phyloP scores from a whole-genome alignment of 2,329 filamentous ascomycete genomes.

The Acrocalymma vagum region DNA sequence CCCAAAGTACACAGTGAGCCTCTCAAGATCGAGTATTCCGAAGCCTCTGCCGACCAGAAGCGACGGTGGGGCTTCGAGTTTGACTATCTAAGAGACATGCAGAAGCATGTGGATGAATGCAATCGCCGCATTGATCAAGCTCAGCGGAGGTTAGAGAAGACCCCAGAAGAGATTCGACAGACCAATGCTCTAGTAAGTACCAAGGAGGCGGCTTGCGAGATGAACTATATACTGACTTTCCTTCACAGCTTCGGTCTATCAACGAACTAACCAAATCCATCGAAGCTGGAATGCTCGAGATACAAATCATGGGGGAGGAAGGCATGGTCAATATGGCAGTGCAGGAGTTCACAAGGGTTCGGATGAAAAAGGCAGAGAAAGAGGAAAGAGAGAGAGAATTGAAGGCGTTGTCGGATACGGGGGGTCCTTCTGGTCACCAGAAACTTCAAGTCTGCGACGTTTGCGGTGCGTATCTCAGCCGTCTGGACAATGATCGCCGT shows the following conservation, averaged over 20 bases:
- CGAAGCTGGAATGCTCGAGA: slow-evolving; percentile 82
- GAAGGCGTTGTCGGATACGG: slow-evolving; percentile 89
- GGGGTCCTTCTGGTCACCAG: slow-evolving; percentile 92
- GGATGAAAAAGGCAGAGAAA: slow-evolving; percentile 81
- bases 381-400: slow-evolving; percentile 86
- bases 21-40: slow-evolving; percentile 88
- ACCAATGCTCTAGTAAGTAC: slow-evolving; percentile 78
- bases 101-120: slow-evolving; percentile 96
- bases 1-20: slow-evolving; percentile 87
- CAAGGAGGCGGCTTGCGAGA: background rate
- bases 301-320: slow-evolving; percentile 83
- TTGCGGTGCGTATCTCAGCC: slow-evolving; percentile 90
- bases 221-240: slow-evolving; percentile 19
- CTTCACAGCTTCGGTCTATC: slow-evolving; percentile 77
- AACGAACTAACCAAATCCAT: slow-evolving; percentile 81
- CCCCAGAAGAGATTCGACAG: slow-evolving; percentile 94
- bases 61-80: slow-evolving; percentile 89
- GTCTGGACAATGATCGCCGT: slow-evolving; percentile 92
- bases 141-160: slow-evolving; percentile 92
- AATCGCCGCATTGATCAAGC: slow-evolving; percentile 92
- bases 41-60: slow-evolving; percentile 73
- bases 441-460: slow-evolving; percentile 99
- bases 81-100: slow-evolving; percentile 95
- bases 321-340: slow-evolving; percentile 82
- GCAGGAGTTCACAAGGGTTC: slow-evolving; percentile 87